Percentiles rank a stretch among this genome's conserved stretches.
These are phyloP conservation scores for Solanum raphanifolium DNA, from an alignment of 257 asterid species.

Conservation along the genomic window DNA sequence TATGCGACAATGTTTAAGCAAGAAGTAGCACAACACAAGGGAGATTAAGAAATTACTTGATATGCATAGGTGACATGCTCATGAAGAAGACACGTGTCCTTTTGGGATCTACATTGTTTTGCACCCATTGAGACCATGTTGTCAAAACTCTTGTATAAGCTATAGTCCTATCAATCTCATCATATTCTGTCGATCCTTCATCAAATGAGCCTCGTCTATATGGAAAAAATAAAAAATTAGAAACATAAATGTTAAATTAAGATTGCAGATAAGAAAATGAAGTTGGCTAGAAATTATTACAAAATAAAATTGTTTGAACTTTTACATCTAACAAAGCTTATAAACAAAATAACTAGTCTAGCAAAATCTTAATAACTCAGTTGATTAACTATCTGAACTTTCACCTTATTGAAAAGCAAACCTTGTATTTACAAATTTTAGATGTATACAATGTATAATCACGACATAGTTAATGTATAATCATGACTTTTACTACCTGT, in stretches of 20 bases:
- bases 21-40: neutral
- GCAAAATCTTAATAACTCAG: neutral
- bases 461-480: too few species aligned
- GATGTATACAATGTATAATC: neutral
- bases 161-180: constrained; percentile 44
- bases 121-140: constrained; percentile 77
- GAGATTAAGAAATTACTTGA: constrained; percentile 31
- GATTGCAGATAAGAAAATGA: neutral
- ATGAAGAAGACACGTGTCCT: constrained; percentile 63
- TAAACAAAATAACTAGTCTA: neutral
- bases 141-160: constrained; percentile 55
- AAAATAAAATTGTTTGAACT: neutral
- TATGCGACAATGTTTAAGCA: neutral
- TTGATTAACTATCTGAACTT: accelerated
- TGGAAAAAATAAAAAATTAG: neutral
- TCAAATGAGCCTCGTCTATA: constrained; percentile 73
- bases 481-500: neutral
- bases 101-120: constrained; percentile 41
- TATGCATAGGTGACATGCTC: constrained; percentile 95
- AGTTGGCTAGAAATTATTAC: too few species aligned
- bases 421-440: accelerated
- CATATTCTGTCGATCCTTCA: constrained; percentile 47
- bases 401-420: neutral
- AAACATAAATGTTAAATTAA: neutral
- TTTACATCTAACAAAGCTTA: neutral